Conservation (phyloP, 768 basidiomycete genomes). For the Punctularia strigosozonata region DNA sequence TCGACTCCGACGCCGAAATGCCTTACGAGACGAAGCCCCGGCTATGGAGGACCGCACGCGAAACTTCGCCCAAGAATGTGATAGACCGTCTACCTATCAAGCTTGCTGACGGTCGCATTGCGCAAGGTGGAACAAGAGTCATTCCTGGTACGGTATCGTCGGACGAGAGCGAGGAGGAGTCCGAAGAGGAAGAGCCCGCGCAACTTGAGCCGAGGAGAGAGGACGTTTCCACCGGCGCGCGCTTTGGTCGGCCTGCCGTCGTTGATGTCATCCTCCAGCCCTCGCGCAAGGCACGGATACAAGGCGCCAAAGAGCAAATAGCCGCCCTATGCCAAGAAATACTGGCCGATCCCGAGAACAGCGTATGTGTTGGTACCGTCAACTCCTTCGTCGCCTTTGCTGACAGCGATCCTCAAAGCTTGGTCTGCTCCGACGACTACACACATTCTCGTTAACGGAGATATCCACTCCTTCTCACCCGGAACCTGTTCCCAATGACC, state of each 20-base stretch:
- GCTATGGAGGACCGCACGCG: slow-evolving; percentile 32
- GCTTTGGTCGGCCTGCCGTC: slow-evolving; percentile 80
- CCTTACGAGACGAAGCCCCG: slow-evolving; percentile 59
- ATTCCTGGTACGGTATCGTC: slow-evolving; percentile 17
- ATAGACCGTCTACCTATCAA: slow-evolving; percentile 77
- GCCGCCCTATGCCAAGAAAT: slow-evolving; percentile 91
- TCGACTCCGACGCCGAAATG: slow-evolving; percentile 44
- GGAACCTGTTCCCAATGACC: slow-evolving; percentile 67
- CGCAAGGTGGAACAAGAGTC: slow-evolving; percentile 35
- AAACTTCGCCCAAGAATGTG: slow-evolving; percentile 33
- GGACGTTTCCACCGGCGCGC: slow-evolving; percentile 71
- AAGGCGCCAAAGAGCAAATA: slow-evolving; percentile 86
- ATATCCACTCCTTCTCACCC: slow-evolving; percentile 60
- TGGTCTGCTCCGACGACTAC: slow-evolving; percentile 77
- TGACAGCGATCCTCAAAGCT: slow-evolving; percentile 35
- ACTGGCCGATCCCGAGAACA: slow-evolving; percentile 88
- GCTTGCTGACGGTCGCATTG: slow-evolving; percentile 67
- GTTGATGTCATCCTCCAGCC: slow-evolving; percentile 55
- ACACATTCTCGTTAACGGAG: slow-evolving; percentile 75
- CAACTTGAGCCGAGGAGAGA: slow-evolving; percentile 30
- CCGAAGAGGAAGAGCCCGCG: slow-evolving; percentile 17
- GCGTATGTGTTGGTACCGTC: too few species aligned
- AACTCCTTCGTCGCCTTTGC: slow-evolving; percentile 5
- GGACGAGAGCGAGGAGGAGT: slow-evolving; percentile 23
- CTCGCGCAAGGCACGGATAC: slow-evolving; percentile 55